These are phyloP conservation scores for Themeda triandra DNA, from an alignment of 176 grass and related monocot species.

Conservation along the genomic window DNA sequence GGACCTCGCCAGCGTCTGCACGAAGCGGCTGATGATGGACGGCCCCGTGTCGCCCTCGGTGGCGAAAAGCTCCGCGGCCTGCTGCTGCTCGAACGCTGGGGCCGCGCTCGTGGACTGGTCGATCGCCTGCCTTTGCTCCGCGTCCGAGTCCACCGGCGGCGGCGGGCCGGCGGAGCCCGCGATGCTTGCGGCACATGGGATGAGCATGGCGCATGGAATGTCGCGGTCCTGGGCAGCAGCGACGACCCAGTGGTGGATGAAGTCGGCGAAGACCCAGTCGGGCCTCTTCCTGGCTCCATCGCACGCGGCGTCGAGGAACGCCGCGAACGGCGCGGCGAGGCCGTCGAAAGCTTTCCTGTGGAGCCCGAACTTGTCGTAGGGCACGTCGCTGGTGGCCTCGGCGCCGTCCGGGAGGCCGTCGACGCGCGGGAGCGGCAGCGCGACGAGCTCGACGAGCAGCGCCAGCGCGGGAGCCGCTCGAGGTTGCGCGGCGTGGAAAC, in stretches of 20 bases:
- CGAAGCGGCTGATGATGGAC: not conserved
- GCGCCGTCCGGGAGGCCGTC: constrained; percentile 9
- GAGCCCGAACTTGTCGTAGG: not conserved
- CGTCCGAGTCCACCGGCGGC: too few relatives aligned
- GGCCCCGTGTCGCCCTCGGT: not conserved
- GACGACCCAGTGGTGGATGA: constrained; percentile 1
- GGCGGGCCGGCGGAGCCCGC: not conserved
- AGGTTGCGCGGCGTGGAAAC: constrained; percentile 39
- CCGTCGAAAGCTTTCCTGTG: constrained; percentile 46
- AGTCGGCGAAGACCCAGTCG: not conserved
- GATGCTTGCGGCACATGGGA: not conserved
- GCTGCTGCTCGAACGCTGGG: constrained; percentile 8
- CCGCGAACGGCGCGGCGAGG: constrained; percentile 17
- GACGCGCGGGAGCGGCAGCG: constrained; percentile 28
- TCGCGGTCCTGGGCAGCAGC: not conserved
- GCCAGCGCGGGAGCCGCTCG: constrained; percentile 15
- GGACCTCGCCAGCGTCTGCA: not conserved
- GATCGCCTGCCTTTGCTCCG: not conserved
- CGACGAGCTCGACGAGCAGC: constrained; percentile 19
- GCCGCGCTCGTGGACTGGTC: not conserved
- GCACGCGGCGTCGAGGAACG: not conserved
- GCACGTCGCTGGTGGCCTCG: constrained; percentile 47
- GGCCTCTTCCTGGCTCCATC: not conserved
- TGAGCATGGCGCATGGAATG: constrained; percentile 4
- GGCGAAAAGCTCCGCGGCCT: not conserved